These are phyloP conservation scores for Rosa lucieae DNA, from an alignment of 306 rosid species.

Conservation along the genomic window DNA sequence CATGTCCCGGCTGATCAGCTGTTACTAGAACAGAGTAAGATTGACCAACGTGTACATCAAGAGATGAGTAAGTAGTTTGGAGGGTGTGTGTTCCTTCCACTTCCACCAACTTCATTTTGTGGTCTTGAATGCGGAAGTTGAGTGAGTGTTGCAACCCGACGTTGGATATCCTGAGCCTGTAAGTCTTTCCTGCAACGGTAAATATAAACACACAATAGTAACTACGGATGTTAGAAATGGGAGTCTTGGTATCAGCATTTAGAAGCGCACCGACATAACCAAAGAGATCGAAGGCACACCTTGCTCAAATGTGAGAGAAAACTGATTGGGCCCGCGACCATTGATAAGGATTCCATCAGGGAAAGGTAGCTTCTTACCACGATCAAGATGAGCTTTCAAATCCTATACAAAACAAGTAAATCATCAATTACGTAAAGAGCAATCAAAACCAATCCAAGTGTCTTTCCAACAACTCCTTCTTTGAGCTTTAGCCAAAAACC, in stretches of 20 bases:
- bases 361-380: conserved; percentile 67
- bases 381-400: conserved; percentile 65
- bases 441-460: background rate
- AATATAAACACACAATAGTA: background rate
- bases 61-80: conserved; percentile 78
- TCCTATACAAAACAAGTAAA: conserved; percentile 37
- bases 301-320: conserved; percentile 74
- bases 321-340: conserved; percentile 85
- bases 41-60: conserved; percentile 90
- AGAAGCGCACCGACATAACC: background rate
- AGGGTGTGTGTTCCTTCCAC: conserved; percentile 97
- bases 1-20: conserved; percentile 84
- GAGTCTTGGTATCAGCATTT: background rate
- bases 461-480: conserved; percentile 1
- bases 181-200: conserved; percentile 72
- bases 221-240: background rate
- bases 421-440: background rate
- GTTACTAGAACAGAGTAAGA: conserved; percentile 84
- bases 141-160: conserved; percentile 86
- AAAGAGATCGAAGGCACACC: conserved; percentile 36
- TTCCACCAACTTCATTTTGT: conserved; percentile 81
- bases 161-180: conserved; percentile 91
- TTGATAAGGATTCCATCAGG: conserved; percentile 96
- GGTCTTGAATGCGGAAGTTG: conserved; percentile 84
- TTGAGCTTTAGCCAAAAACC: background rate